A percentile compares a stretch with the other conserved stretches of the same genome.
phyloP scores from a whole-genome alignment of 305 asterid genomes.

The Fraxinus nigra region DNA sequence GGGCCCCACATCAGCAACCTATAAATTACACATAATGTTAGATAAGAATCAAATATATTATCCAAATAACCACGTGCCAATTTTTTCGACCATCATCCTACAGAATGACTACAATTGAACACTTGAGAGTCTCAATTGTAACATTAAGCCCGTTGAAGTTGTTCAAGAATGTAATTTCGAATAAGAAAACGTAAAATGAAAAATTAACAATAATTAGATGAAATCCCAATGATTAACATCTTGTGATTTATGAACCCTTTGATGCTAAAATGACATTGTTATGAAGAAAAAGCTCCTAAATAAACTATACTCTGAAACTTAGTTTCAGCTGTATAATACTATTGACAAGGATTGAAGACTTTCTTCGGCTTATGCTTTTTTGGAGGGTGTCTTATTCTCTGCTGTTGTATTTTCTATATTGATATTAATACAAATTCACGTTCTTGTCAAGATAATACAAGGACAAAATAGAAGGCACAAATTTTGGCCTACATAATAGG shows the following conservation, averaged over 20 bases:
- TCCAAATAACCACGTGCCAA: not conserved
- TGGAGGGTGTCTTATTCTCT: not conserved
- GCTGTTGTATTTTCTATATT: not conserved
- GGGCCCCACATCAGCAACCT: slow-evolving; percentile 54
- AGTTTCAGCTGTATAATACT: not conserved
- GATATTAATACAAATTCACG: not conserved
- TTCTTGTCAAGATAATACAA: not conserved
- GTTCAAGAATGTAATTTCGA: not conserved
- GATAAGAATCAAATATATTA: not conserved
- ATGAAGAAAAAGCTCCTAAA: not conserved
- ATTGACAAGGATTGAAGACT: not conserved
- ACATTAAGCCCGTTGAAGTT: not conserved
- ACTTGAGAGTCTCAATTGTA: not conserved
- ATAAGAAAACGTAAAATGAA: not conserved
- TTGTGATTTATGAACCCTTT: not conserved
- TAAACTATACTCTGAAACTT: not conserved
- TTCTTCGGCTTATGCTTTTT: not conserved
- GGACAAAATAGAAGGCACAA: not conserved
- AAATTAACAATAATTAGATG: not conserved
- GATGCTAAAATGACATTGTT: not conserved
- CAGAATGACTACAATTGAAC: not conserved
- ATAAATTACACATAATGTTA: slow-evolving; percentile 8
- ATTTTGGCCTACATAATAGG: not conserved
- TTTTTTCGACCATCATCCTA: not conserved
- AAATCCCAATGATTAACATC: not conserved